These are phyloP conservation scores for Crithidia fasciculata DNA, from an alignment of 208 protist genomes.

Conservation along the genomic window DNA sequence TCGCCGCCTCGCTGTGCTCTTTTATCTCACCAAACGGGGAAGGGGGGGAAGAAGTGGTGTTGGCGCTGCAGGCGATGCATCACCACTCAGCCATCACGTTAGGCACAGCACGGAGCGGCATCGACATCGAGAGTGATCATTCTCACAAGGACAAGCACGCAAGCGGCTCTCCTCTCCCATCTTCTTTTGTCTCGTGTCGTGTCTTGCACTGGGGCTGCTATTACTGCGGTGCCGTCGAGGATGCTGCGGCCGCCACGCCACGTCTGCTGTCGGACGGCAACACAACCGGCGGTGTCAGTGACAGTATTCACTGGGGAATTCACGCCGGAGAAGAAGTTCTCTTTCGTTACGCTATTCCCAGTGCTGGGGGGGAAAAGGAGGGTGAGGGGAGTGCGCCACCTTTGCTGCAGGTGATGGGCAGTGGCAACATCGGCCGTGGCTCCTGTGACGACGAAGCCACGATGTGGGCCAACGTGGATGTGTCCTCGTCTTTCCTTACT, in stretches of 20 bases:
- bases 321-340: constrained; percentile 73
- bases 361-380: background rate
- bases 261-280: constrained; percentile 16
- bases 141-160: no score
- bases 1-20: no score
- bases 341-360: constrained; percentile 37
- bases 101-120: no score
- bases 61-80: constrained; percentile 70
- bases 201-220: constrained; percentile 89
- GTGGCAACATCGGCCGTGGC: constrained; percentile 64
- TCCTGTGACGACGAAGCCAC: constrained; percentile 43
- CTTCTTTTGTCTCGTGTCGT: no score
- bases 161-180: background rate
- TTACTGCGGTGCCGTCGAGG: constrained; percentile 76
- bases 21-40: background rate
- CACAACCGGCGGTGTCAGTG: background rate
- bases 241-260: constrained; percentile 62
- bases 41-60: constrained; percentile 32
- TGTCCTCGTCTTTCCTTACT: no score
- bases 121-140: no score
- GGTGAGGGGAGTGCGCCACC: background rate
- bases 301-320: constrained; percentile 16
- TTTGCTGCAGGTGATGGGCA: constrained; percentile 48
- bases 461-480: constrained; percentile 27
- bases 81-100: constrained; percentile 76